Percentiles rank a stretch among this genome's conserved stretches.
These are phyloP conservation scores for Claviceps lovelessii DNA, from an alignment of 2,329 filamentous ascomycete genomes.

Conservation along the genomic window DNA sequence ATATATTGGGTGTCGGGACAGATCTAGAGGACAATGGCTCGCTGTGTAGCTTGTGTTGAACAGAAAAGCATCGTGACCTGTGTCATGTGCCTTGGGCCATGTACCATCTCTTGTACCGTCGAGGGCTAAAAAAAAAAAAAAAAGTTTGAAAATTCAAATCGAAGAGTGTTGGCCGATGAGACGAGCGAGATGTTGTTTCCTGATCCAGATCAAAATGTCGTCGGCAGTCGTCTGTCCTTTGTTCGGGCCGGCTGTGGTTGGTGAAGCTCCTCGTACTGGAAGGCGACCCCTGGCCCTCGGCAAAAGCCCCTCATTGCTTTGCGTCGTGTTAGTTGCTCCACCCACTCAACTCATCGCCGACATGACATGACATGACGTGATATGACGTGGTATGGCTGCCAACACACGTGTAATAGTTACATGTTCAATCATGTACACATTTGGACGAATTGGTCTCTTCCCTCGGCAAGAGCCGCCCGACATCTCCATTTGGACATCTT, in stretches of 20 bases:
- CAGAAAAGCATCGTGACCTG: neutral
- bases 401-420: neutral
- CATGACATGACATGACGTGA: neutral
- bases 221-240: no score
- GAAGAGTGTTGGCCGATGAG: neutral
- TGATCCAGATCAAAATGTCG: neutral
- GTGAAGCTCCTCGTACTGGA: neutral
- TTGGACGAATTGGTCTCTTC: neutral
- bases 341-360: no score
- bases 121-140: no score
- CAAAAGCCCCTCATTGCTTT: no score
- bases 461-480: neutral
- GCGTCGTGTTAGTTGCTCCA: no score
- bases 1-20: no score
- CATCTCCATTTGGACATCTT: no score
- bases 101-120: neutral
- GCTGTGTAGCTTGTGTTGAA: neutral
- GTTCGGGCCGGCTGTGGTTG: neutral
- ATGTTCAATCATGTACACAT: no score
- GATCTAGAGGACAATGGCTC: conserved; percentile 1
- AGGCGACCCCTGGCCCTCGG: no score
- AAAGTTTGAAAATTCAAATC: no score
- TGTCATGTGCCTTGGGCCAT: neutral
- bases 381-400: no score
- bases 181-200: neutral